Conservation (phyloP, 2,329 filamentous ascomycete genomes). For the Cadophora malorum region DNA sequence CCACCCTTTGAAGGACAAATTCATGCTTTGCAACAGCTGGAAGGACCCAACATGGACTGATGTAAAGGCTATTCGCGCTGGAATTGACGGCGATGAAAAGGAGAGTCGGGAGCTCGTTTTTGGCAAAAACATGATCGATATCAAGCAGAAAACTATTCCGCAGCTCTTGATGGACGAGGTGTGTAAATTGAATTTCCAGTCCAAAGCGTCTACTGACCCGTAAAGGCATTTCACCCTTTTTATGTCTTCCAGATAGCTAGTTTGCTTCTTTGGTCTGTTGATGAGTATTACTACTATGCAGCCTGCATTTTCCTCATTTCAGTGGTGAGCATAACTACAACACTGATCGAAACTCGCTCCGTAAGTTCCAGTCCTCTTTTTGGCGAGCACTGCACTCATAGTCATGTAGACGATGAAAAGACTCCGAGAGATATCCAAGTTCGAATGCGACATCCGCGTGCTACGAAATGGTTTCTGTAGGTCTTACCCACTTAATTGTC, state of each 20-base stretch:
- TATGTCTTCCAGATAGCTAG: slow-evolving; percentile 98
- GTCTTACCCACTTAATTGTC: background rate
- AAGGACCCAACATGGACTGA: slow-evolving; percentile 91
- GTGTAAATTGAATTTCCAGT: slow-evolving; percentile 24
- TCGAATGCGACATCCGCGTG: slow-evolving; percentile 94
- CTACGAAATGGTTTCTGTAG: slow-evolving; percentile 93
- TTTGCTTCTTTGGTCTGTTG: slow-evolving; percentile 90
- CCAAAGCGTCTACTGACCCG: slow-evolving; percentile 32
- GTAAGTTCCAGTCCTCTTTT: slow-evolving; percentile 53
- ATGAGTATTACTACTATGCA: slow-evolving; percentile 98
- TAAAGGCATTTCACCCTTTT: slow-evolving; percentile 89
- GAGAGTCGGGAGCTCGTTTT: slow-evolving; percentile 84
- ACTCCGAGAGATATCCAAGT: slow-evolving; percentile 87
- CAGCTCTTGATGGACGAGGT: slow-evolving; percentile 91
- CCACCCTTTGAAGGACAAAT: slow-evolving; percentile 88
- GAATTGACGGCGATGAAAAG: slow-evolving; percentile 89
- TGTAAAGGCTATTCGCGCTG: slow-evolving; percentile 74
- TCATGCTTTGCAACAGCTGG: slow-evolving; percentile 86
- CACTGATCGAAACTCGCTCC: slow-evolving; percentile 86
- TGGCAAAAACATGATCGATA: slow-evolving; percentile 88
- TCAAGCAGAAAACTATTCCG: slow-evolving; percentile 83
- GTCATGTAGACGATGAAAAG: slow-evolving; percentile 78
- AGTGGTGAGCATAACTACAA: slow-evolving; percentile 86
- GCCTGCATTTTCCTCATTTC: slow-evolving; percentile 95
- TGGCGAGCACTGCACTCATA: slow-evolving; percentile 19